Percentiles rank a stretch among this genome's conserved stretches.
Conservation (phyloP, 495 filamentous ascomycete species). For the Xylaria intraflava region DNA sequence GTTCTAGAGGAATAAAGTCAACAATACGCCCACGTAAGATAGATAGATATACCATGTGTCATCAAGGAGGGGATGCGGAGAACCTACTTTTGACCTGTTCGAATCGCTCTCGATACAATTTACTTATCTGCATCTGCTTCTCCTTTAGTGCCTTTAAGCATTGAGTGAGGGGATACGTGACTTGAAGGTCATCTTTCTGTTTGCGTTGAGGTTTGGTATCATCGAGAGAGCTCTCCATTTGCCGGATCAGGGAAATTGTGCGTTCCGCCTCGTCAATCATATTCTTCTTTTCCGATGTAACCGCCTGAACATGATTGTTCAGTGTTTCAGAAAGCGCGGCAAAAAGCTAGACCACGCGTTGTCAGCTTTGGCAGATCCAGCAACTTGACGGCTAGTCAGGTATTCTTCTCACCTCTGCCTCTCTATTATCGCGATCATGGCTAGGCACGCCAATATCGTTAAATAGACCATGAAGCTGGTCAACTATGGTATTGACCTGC, state of each 20-base stretch:
- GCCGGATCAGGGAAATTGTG: constrained; percentile 75
- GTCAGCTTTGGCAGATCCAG: constrained; percentile 18
- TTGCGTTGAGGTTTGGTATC: constrained; percentile 59
- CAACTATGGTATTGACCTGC: constrained; percentile 87
- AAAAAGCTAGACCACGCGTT: constrained; percentile 57
- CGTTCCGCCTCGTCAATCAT: constrained; percentile 81
- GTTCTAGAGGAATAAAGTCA: constrained; percentile 49
- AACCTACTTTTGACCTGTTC: constrained; percentile 87
- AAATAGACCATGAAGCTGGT: constrained; percentile 84
- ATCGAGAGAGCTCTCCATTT: constrained; percentile 88
- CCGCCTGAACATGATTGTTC: constrained; percentile 72
- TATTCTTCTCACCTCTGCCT: constrained; percentile 62
- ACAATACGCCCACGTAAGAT: not conserved
- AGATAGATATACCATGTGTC: not conserved
- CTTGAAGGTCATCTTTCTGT: constrained; percentile 56
- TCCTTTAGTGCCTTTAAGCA: constrained; percentile 77
- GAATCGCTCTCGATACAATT: constrained; percentile 79
- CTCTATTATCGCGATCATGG: constrained; percentile 83
- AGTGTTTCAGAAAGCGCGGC: constrained; percentile 79
- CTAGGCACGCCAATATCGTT: constrained; percentile 90
- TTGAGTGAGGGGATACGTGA: constrained; percentile 72
- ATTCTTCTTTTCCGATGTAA: constrained; percentile 78
- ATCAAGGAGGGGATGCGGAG: not conserved
- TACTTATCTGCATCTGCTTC: constrained; percentile 71
- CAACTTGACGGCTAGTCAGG: not conserved